Evolutionary conservation across 163 green algal species (phyloP), one percentile per base, ranked within the genome.

Genomic region (Scenedesmus sp.): DNA sequence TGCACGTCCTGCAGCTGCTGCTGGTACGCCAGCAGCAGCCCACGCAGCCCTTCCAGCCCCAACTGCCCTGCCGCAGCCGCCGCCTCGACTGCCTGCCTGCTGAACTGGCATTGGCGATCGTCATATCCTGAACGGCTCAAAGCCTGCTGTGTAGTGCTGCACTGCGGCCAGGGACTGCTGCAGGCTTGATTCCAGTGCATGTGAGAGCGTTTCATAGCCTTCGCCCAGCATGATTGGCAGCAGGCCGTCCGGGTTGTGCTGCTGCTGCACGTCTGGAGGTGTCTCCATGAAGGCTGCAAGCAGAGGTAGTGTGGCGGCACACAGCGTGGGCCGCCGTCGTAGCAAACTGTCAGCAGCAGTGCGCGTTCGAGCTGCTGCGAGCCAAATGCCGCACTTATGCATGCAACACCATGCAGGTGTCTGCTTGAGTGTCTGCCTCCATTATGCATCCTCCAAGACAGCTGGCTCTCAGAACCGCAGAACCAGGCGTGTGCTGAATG

Each of bases 211-310:
- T 22, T 76, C 37, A 73, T 84, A 88, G 7, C 92, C 91, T 26
- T 88, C 46, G 0, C 92, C 94, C 35, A 95, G 68, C 61, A 96
- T 90, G n/a, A 94, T 83, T 30, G 83, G 65, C 15, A 59, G 53
- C 70, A 94, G 92, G 46, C 92, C 93, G 30, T 96, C 93, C 33
- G 92, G 46, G 44, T 94, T 93, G 80, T 88, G 59, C 1, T 26
- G 80, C 37, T 59, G 51, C 83, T 59, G 59, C 3, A 6, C 56
- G 37, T 94, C 93, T n/a, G 93, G 43, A 0, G 93, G 82, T 15
- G 53, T 18, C 91, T 96, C 94, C 88, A 96, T 94, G 85, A 84
- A 83, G 43, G 56, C 61, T 79, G 40, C 85, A 90, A 15, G 5
- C 16, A 2, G 10, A 40, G 9, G 24, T 2, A 76, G 18, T 22